Conservation (phyloP, 345 rosid genomes). For the Lagerstroemia speciosa region DNA sequence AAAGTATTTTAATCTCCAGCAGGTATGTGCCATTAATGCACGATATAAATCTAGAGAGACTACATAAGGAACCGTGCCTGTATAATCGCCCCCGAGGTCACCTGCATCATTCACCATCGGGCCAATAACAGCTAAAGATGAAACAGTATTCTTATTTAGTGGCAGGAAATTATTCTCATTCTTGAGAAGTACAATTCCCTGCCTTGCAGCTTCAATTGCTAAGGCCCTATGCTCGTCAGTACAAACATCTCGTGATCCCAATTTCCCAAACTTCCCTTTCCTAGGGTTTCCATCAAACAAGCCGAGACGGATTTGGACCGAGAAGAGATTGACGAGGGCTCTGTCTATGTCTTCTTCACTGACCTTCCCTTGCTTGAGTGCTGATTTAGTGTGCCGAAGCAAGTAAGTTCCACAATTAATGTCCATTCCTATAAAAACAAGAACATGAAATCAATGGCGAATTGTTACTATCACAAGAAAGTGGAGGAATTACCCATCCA, state of each 20-base stretch:
- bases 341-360: constrained; percentile 51
- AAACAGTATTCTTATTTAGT: constrained; percentile 30
- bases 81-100: constrained; percentile 65
- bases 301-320: constrained; percentile 81
- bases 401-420: constrained; percentile 66
- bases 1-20: neutral
- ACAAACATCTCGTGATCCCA: constrained; percentile 62
- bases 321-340: constrained; percentile 75
- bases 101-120: constrained; percentile 55
- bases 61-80: constrained; percentile 35
- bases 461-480: neutral
- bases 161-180: constrained; percentile 67
- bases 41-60: neutral
- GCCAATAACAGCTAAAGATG: constrained; percentile 73
- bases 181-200: constrained; percentile 92
- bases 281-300: constrained; percentile 75
- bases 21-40: neutral
- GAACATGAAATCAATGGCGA: neutral
- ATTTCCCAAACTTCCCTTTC: constrained; percentile 42
- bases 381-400: constrained; percentile 43
- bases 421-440: constrained; percentile 60
- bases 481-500: neutral
- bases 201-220: constrained; percentile 79
- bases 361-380: constrained; percentile 56
- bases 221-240: constrained; percentile 48